Percentiles rank a stretch among this genome's conserved stretches.
Evolutionary conservation across 108 stramenopile species (phyloP).

Genomic region (Skeletonema costatum): DNA sequence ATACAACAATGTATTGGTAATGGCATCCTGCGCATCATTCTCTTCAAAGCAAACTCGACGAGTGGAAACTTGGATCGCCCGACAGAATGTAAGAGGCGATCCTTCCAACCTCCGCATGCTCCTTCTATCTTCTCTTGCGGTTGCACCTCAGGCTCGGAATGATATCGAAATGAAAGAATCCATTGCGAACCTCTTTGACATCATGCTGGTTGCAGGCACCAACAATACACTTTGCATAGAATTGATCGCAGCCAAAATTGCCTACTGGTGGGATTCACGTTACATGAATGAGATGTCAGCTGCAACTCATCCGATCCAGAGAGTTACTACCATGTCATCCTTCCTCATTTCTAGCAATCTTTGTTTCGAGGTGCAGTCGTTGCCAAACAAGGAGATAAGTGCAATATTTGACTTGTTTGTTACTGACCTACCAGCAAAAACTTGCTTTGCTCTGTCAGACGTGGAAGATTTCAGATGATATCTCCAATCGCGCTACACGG

Average conservation of each 20-base stretch:
- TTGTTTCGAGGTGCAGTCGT: conserved; percentile 15
- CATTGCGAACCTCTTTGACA: conserved; percentile 19
- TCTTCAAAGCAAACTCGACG: conserved; percentile 18
- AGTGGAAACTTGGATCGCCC: conserved; percentile 30
- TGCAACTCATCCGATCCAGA: conserved; percentile 9
- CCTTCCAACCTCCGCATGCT: conserved; percentile 2
- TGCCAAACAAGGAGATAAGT: conserved; percentile 5
- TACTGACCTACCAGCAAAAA: conserved; percentile 30
- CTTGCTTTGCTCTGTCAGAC: conserved; percentile 26
- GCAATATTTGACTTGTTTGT: conserved; percentile 17
- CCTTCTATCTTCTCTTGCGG: conserved; percentile 15
- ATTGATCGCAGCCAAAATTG: conserved; percentile 22
- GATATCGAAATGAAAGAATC: conserved; percentile 35
- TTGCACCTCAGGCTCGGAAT: conserved; percentile 19
- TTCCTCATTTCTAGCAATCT: conserved; percentile 25
- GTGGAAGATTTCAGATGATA: conserved; percentile 42
- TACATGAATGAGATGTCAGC: conserved; percentile 8
- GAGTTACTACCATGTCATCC: conserved; percentile 27
- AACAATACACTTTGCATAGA: conserved; percentile 33
- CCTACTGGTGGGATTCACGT: conserved; percentile 37
- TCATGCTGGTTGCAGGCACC: conserved; percentile 35
- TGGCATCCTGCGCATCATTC: conserved; percentile 11
- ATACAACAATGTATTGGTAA: conserved; percentile 24
- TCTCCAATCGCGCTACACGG: conserved; percentile 22
- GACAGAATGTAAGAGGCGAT: conserved; percentile 1